phyloP scores from a whole-genome alignment of 495 filamentous ascomycete genomes.

The Penicillium psychrofluorescens region DNA sequence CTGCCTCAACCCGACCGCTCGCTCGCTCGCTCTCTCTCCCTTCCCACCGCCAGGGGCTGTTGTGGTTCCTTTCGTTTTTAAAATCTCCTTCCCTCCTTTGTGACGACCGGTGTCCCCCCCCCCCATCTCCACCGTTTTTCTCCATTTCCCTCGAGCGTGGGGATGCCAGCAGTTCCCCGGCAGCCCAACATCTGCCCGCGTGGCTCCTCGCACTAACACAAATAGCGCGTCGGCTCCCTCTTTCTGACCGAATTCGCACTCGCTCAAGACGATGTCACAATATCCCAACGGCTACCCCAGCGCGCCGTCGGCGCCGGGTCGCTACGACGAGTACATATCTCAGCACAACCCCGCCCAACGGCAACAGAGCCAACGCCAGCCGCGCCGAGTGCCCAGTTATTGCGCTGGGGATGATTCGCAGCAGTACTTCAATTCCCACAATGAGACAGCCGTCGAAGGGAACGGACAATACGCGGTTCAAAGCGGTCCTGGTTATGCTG shows the following conservation, averaged over 20 bases:
- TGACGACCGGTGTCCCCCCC: too few relatives aligned
- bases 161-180: conserved; percentile 2
- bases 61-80: too few relatives aligned
- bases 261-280: conserved; percentile 32
- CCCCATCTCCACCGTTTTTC: background rate
- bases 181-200: conserved; percentile 10
- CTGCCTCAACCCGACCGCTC: too few relatives aligned
- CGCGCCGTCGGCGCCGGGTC: conserved; percentile 4
- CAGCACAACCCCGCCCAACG: conserved; percentile 13
- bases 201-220: background rate
- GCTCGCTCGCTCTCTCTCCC: too few relatives aligned
- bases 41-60: too few relatives aligned
- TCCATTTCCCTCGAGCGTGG: background rate
- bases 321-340: conserved; percentile 13
- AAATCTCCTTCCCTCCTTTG: too few relatives aligned
- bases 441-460: conserved; percentile 21
- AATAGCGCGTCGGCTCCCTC: too few relatives aligned
- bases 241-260: background rate
- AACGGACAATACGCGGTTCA: conserved; percentile 18
- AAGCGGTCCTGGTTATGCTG: conserved; percentile 4
- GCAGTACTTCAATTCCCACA: conserved; percentile 34
- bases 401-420: conserved; percentile 68
- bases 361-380: conserved; percentile 17
- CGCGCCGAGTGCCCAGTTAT: conserved; percentile 63
- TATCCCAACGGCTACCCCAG: conserved; percentile 39